Conservation (phyloP, 83 land plant genomes). For the Picea mariana region DNA sequence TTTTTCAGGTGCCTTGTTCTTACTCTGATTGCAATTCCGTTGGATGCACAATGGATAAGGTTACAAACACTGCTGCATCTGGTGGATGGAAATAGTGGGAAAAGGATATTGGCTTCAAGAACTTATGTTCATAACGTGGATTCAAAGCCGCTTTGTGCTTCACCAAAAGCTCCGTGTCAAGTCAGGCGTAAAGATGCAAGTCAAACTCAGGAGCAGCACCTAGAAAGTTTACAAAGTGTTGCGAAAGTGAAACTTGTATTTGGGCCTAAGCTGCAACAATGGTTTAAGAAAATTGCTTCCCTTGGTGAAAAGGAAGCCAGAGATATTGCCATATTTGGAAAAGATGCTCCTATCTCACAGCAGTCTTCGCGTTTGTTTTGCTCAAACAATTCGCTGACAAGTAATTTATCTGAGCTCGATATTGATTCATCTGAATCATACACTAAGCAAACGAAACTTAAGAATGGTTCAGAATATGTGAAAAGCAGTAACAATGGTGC, state of each 20-base stretch:
- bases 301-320: not conserved
- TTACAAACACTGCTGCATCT: not conserved
- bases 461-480: not conserved
- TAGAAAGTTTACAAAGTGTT: not conserved
- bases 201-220: not conserved
- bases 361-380: not conserved
- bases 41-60: not conserved
- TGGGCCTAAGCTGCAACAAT: not conserved
- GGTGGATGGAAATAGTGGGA: not conserved
- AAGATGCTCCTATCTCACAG: not conserved
- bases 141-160: not conserved
- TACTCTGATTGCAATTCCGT: not conserved
- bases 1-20: constrained; percentile 3
- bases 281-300: not conserved
- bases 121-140: not conserved
- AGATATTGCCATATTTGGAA: not conserved
- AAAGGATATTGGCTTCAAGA: constrained; percentile 5
- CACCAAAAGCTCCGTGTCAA: not conserved
- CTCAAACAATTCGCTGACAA: not conserved
- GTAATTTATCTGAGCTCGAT: not conserved
- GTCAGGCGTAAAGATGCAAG: not conserved
- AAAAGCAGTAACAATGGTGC: not conserved
- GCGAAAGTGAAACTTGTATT: not conserved
- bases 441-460: not conserved
- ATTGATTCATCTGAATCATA: not conserved